phyloP scores from a whole-genome alignment of 352 stramenopile genomes.

The Pythium periplocum region DNA sequence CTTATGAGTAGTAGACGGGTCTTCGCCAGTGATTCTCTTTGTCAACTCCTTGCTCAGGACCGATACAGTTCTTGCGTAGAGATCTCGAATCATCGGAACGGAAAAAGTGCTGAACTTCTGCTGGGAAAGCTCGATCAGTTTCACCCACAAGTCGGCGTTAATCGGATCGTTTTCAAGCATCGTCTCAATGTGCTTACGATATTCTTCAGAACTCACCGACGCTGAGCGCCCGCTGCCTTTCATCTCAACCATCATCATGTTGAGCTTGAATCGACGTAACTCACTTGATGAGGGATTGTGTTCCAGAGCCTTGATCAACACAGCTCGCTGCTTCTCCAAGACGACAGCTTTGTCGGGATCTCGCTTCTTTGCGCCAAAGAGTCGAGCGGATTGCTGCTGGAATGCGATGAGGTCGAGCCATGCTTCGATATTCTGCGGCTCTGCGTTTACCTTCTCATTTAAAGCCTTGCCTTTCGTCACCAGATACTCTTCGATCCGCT shows the following conservation, averaged over 20 bases:
- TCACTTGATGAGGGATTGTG: conserved; percentile 41
- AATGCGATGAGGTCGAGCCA: conserved; percentile 79
- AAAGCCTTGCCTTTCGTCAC: conserved; percentile 43
- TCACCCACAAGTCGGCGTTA: conserved; percentile 51
- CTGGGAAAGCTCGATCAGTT: conserved; percentile 37
- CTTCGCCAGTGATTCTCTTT: conserved; percentile 7
- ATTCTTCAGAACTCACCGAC: conserved; percentile 5
- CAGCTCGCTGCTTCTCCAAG: conserved; percentile 57
- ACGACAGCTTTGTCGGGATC: conserved; percentile 23
- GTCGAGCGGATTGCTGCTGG: conserved; percentile 49
- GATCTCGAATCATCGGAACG: conserved; percentile 53
- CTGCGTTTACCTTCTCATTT: conserved; percentile 18
- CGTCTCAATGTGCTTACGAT: conserved; percentile 37
- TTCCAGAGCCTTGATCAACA: conserved; percentile 47
- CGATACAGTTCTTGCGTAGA: conserved; percentile 59
- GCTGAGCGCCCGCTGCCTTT: conserved; percentile 3
- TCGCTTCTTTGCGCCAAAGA: conserved; percentile 23
- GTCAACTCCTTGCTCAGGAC: conserved; percentile 35
- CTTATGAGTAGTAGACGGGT: neutral
- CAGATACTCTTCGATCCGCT: conserved; percentile 63
- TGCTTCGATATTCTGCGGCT: conserved; percentile 28
- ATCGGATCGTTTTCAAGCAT: conserved; percentile 44
- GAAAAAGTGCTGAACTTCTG: conserved; percentile 74
- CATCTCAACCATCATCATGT: conserved; percentile 32
- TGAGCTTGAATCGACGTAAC: conserved; percentile 45